Base-by-base conservation (phyloP, 352 stramenopile genomes). In the Phytophthora fragariae region DNA sequence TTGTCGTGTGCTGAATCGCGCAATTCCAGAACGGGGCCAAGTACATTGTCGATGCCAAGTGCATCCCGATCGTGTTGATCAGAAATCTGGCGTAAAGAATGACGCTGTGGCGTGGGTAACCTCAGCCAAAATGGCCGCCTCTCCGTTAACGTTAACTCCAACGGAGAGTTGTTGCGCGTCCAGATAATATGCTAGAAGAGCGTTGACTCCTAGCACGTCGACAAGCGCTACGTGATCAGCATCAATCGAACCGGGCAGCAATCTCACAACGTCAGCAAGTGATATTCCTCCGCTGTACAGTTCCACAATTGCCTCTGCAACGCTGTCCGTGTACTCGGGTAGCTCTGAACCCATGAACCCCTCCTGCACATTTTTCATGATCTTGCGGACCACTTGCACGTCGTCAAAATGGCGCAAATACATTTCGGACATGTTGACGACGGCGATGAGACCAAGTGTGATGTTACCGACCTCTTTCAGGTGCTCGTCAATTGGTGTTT, bases 11-110 rank as follows among this genome's bases (percentile, higher is more conserved):
- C 33, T 72, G 31, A n/a, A 83, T 76, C 19, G 69, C 65, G 19
- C 76, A 83, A 37, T 80, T 65, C 76, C 76, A 83, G 62, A 79
- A 83, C 7, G 70, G 73, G 9, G 73, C 76, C 24, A 81, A 50
- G 37, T 81, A 58, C 49, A 70, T 75, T 0, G 73, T 67, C 6
- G 71, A 79, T 9, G 81, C 56, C 12, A 70, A 66, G n/a, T 73
- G 65, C 76, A 79, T 81, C 14, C 76, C 76, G 11, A 81, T 27
- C 1, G 54, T 66, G 46, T 67, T 78, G 33, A 72, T 59, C 1
- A 80, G 39, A 33, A 78, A 47, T 82, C 75, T 31, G 73, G 19
- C 4, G 65, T 73, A 3, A 78, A 65, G 31, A 75, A 72, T 29
- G 60, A 62, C 1, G 59, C 58, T 1, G 71, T 74, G 0, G 64